phyloP scores from a whole-genome alignment of 441 rosid genomes.

The Gossypium schwendimanii region DNA sequence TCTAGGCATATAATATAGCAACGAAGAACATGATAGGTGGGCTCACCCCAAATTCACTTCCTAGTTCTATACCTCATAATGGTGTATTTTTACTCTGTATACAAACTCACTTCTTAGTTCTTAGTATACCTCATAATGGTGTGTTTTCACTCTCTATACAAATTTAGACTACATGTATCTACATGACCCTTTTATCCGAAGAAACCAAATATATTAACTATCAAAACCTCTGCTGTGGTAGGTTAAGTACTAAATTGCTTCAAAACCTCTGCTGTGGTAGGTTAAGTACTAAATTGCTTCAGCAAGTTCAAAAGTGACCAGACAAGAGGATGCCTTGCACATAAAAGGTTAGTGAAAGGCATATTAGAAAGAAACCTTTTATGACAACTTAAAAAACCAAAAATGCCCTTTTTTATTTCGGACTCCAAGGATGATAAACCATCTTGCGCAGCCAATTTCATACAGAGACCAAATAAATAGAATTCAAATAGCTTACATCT shows the following conservation, averaged over 20 bases:
- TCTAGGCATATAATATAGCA: background rate
- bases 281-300: background rate
- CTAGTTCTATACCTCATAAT: background rate
- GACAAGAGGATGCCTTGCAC: background rate
- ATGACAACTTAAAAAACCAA: background rate
- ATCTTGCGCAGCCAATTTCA: background rate
- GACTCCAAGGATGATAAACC: background rate
- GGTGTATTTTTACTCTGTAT: background rate
- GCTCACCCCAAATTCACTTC: background rate
- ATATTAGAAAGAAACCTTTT: background rate
- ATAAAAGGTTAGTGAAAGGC: background rate
- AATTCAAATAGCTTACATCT: background rate
- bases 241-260: background rate
- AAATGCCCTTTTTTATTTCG: background rate
- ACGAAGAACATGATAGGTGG: background rate
- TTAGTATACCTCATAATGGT: background rate
- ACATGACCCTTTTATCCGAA: background rate
- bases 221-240: background rate
- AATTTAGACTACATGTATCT: background rate
- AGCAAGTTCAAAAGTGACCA: conserved; percentile 5
- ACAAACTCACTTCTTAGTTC: background rate
- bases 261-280: background rate
- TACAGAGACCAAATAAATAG: background rate
- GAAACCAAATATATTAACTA: background rate
- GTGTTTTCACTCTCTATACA: background rate